phyloP scores from a whole-genome alignment of 2,329 filamentous ascomycete species.

The Triangularia verruculosa region DNA sequence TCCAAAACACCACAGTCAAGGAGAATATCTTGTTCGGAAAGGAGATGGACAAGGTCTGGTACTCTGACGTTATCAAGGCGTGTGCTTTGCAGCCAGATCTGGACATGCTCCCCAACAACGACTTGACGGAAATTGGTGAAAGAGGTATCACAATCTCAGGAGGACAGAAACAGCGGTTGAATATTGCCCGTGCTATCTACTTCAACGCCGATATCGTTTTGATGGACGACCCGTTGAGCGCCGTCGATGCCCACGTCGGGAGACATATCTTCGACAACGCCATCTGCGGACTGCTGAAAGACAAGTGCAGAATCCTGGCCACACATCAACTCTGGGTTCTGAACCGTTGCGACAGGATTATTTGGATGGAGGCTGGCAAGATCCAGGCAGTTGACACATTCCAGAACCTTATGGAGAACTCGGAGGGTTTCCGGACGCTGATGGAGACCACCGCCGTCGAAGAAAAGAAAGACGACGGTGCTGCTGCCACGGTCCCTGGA shows the following conservation, averaged over 20 bases:
- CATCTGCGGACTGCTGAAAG: slow-evolving; percentile 80
- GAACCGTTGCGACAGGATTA: slow-evolving; percentile 83
- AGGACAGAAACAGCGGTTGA: slow-evolving; percentile 91
- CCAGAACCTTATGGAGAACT: slow-evolving; percentile 76
- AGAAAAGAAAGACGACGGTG: slow-evolving; percentile 56
- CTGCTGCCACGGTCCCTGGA: slow-evolving; percentile 40
- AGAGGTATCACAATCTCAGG: slow-evolving; percentile 93
- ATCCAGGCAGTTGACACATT: slow-evolving; percentile 88
- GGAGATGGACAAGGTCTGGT: slow-evolving; percentile 72
- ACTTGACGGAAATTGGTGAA: slow-evolving; percentile 90
- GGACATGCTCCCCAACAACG: slow-evolving; percentile 88
- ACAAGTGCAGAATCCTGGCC: slow-evolving; percentile 87
- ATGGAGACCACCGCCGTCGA: slow-evolving; percentile 82
- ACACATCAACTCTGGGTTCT: slow-evolving; percentile 96
- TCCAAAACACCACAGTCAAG: slow-evolving; percentile 83
- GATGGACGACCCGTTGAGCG: slow-evolving; percentile 67
- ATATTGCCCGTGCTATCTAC: slow-evolving; percentile 81
- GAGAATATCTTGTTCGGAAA: slow-evolving; percentile 93
- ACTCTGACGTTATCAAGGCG: slow-evolving; percentile 76
- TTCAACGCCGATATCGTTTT: slow-evolving; percentile 66
- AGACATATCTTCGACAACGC: slow-evolving; percentile 88
- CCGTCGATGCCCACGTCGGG: slow-evolving; percentile 68
- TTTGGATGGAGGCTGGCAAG: slow-evolving; percentile 85
- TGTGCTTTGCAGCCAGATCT: slow-evolving; percentile 84
- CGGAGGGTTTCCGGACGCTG: slow-evolving; percentile 73